A percentile compares a stretch with the other conserved stretches of the same genome.
Evolutionary conservation across 306 rosid species (phyloP).

Genomic region (Carpinus viminea): DNA sequence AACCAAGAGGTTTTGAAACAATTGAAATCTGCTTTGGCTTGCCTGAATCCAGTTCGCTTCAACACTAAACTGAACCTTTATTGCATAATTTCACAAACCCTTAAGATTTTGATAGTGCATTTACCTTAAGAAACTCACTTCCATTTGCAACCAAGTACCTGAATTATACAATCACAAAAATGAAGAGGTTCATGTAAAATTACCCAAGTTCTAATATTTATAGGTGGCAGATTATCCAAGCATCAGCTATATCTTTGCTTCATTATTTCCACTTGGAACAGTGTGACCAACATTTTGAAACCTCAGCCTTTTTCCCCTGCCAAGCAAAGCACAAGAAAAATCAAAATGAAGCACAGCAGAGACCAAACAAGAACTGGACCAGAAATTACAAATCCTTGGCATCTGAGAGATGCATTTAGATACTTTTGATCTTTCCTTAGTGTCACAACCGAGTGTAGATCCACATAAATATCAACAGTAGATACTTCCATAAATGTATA

Average conservation of each 20-base stretch:
- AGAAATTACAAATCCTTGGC: neutral
- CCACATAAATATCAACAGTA: neutral
- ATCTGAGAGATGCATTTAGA: neutral
- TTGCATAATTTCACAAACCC: neutral
- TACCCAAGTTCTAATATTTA: neutral
- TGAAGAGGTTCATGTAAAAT: neutral
- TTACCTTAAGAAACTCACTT: too few species aligned
- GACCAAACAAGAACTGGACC: neutral
- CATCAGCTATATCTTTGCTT: constrained; percentile 4
- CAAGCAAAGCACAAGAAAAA: constrained; percentile 22
- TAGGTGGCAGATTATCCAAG: constrained; percentile 2
- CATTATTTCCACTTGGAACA: constrained; percentile 19
- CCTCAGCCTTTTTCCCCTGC: constrained; percentile 39
- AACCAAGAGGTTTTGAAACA: neutral
- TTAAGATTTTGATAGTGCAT: neutral
- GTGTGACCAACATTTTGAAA: neutral
- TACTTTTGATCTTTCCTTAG: neutral
- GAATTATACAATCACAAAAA: neutral
- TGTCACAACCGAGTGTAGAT: neutral
- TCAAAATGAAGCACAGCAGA: neutral
- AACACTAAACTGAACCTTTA: neutral
- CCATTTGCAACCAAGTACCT: neutral
- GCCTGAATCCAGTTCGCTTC: neutral
- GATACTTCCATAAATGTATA: neutral
- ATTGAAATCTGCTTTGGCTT: neutral